Evolutionary conservation across 1,139 yeast genomes (phyloP), one percentile per base, ranked within the genome.

Genomic region (Lodderomyces orthopsilosis): DNA sequence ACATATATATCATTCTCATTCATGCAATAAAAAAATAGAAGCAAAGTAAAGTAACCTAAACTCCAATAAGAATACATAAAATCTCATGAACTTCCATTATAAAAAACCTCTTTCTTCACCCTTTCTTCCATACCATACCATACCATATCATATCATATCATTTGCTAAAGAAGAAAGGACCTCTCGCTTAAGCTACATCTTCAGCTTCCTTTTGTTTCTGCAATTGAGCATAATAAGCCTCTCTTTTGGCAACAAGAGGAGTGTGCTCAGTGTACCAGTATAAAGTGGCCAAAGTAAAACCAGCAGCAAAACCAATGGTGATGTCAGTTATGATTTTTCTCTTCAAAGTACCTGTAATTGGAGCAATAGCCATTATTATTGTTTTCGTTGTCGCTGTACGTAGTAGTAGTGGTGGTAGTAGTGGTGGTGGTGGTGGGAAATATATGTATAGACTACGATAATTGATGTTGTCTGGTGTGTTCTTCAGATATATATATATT

Each of bases 271-370:
- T 55, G 46, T 65, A 55, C 70, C 70, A 65, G 56, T 63, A 65
- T 37, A 58, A 62, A 43, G 59, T 54, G 35, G 69, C 70, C 46
- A 64, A 53, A 17, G 56, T 57, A 43, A 69, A 67, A 15, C 78
- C 78, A 53, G 65, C 59, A 45, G 61, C 76, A 50, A 72, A 69
- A 51, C 95, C 95, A 55, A 83, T 69, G 58, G 81, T 54, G 66
- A 91, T 80, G 63, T 93, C 97, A 55, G 86, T 78, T 63, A 85
- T 77, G 68, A 88, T 82, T 70, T 83, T 85, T 76, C 83, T 88
- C 74, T 80, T 87, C 53, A 91, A 78, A 54, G 86, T 74, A 56
- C 97, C 97, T 47, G 84, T 79, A 61, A 91, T 89, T 59, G 96
- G 96, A 63, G 95, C 89, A 62, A 90, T 79, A 62, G 95, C 87